These are phyloP conservation scores for Fonsecaea pedrosoi DNA, from an alignment of 2,329 filamentous ascomycete genomes.

Conservation along the genomic window DNA sequence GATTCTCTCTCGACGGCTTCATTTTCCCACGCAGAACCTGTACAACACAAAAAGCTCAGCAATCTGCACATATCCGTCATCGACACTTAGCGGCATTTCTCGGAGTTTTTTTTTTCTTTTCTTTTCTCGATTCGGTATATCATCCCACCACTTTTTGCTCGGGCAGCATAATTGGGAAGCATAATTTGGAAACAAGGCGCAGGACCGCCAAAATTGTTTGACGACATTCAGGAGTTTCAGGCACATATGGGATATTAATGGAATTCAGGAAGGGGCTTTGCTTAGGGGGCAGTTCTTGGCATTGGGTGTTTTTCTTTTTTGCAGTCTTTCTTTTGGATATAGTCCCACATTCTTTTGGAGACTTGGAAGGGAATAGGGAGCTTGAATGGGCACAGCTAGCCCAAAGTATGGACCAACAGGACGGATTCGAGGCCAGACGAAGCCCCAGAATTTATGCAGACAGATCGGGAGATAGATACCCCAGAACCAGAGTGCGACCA, in stretches of 20 bases:
- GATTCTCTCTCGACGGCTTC: conserved; percentile 29
- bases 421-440: conserved; percentile 14
- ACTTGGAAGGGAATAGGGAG: conserved; percentile 3
- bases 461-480: conserved; percentile 19
- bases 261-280: conserved; percentile 19
- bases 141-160: conserved; percentile 15
- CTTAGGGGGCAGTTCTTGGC: conserved; percentile 11
- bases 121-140: background rate
- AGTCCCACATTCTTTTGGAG: conserved; percentile 7
- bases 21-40: conserved; percentile 66
- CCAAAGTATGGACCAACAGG: conserved; percentile 26
- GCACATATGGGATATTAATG: conserved; percentile 5
- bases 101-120: background rate
- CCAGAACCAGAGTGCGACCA: conserved; percentile 22
- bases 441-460: conserved; percentile 14
- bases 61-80: conserved; percentile 24
- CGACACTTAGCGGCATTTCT: conserved; percentile 30
- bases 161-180: conserved; percentile 15
- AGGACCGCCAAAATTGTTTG: conserved; percentile 16
- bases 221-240: conserved; percentile 16
- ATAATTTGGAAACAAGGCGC: conserved; percentile 10
- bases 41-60: conserved; percentile 29
- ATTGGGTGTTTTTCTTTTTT: background rate
- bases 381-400: conserved; percentile 14
- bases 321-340: conserved; percentile 1